phyloP scores from a whole-genome alignment of 208 protist species.

The Herpetomonas samuelpessoai region DNA sequence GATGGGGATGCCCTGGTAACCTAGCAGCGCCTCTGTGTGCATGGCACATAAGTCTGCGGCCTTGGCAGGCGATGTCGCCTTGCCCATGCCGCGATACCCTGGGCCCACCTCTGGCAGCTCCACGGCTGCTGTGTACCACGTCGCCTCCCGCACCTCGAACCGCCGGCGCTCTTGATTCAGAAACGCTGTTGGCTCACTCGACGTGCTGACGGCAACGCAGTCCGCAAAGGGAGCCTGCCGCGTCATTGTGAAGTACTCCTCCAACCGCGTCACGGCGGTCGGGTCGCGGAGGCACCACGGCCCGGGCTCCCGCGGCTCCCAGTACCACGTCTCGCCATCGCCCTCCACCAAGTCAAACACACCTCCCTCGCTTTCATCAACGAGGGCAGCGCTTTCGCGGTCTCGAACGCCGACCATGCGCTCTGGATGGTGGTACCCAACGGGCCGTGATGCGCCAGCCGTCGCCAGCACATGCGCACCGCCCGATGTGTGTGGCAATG shows the following conservation, averaged over 20 bases:
- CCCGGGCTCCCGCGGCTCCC: constrained; percentile 27
- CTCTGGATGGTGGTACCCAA: not conserved
- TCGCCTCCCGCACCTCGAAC: constrained; percentile 4
- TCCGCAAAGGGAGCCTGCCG: constrained; percentile 7
- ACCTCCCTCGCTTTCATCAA: constrained; percentile 65
- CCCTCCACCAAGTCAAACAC: constrained; percentile 57
- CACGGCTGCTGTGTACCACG: constrained; percentile 22
- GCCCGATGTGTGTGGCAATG: not conserved
- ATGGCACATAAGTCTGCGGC: constrained; percentile 64
- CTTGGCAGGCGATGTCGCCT: constrained; percentile 29
- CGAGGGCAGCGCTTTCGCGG: constrained; percentile 7
- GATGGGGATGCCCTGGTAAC: constrained; percentile 53
- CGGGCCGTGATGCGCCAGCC: not conserved
- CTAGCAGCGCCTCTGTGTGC: constrained; percentile 64
- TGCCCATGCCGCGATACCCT: constrained; percentile 36
- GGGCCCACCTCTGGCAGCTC: constrained; percentile 9
- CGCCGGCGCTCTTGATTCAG: constrained; percentile 1
- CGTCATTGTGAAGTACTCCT: constrained; percentile 16
- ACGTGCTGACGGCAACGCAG: not conserved
- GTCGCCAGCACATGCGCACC: constrained; percentile 9
- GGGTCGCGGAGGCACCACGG: constrained; percentile 42
- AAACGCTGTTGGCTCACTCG: constrained; percentile 13
- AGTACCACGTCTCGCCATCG: constrained; percentile 26
- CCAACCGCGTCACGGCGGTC: constrained; percentile 26
- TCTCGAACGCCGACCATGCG: not conserved